Evolutionary conservation across 2,329 filamentous ascomycete species (phyloP).

Genomic region (Waltergamsia citrina): DNA sequence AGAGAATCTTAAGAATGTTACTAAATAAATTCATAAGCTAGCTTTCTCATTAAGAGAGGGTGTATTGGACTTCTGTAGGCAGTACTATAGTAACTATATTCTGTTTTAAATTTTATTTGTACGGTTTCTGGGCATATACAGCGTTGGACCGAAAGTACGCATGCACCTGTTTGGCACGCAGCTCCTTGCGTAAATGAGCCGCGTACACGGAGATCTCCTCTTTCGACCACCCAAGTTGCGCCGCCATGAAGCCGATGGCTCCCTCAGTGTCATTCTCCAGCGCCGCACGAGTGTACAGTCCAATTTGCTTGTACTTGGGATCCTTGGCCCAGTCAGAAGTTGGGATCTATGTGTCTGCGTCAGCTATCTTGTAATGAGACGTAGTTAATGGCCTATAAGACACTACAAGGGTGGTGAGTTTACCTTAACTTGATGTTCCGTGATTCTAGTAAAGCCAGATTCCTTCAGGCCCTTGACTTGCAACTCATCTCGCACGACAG

Average conservation of each 20-base stretch:
- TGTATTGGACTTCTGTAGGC: no score
- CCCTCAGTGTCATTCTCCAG: slow-evolving; percentile 21
- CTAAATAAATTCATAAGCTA: no score
- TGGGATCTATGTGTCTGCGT: slow-evolving; percentile 27
- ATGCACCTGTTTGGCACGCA: slow-evolving; percentile 12
- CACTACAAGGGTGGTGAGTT: slow-evolving; percentile 17
- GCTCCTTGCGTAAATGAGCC: slow-evolving; percentile 17
- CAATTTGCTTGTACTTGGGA: slow-evolving; percentile 29
- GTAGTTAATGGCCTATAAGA: not conserved
- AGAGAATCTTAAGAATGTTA: no score
- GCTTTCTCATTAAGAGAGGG: no score
- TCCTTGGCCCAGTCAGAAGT: slow-evolving; percentile 32
- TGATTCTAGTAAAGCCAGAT: slow-evolving; percentile 7
- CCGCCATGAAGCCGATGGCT: no score
- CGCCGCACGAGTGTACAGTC: slow-evolving; percentile 11
- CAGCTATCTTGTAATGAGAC: no score
- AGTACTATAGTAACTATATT: no score
- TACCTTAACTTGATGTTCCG: slow-evolving; percentile 5
- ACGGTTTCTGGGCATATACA: slow-evolving; percentile 14
- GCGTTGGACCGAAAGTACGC: slow-evolving; percentile 12
- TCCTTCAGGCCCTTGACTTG: slow-evolving; percentile 9
- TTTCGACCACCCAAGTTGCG: slow-evolving; percentile 12
- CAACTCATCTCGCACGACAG: slow-evolving; percentile 8
- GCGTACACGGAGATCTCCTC: slow-evolving; percentile 17
- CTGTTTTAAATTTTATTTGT: no score